Evolutionary conservation across 2,329 filamentous ascomycete species (phyloP), one percentile per base, ranked within the genome.

Genomic region (Colletotrichum sp.): DNA sequence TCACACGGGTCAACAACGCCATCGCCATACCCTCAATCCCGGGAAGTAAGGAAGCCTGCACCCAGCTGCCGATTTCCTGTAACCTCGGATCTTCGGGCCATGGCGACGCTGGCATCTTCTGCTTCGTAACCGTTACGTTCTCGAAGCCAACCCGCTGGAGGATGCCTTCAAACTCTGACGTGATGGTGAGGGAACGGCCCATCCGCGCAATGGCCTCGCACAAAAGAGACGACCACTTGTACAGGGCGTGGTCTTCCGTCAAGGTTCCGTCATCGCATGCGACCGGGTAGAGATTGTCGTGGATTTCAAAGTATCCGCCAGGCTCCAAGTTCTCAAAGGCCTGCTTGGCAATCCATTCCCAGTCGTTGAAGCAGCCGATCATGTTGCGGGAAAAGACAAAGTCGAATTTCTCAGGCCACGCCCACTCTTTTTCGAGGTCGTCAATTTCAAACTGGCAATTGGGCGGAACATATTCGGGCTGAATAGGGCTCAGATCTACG

Each of bases 381-480:
- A 86, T 81, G 68, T 81, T 81, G 32, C 84, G 80, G n/a, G 75
- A 76, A 68, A 83, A 81, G 66, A 86, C 82, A 66, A 82, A 85
- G 71, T 86, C 85, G 43, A 85, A 78, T 0, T 58, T 67, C 22
- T 75, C n/a, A 5, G 75, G 70, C 60, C 76, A 80, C 12, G 72
- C 76, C 79, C 80, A 81, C 2, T 75, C 72, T 34, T 77, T 77
- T 76, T 84, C 81, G 30, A 80, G 76, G 68, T 84, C 83, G 70
- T 84, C 82, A 3, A 83, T 77, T 48, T 82, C 77, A 56, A 84
- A 84, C 27, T 74, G 66, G 16, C 80, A 79, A 58, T 83, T 84
- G 28, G 80, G 79, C 2, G 82, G 79, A 18, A 82, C 79, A 78
- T 79, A 83, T 52, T 64, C 52, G 4, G 84, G 84, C 62, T 85